Conservation (phyloP, 2,329 filamentous ascomycete species). For the Aspergillus fructus region DNA sequence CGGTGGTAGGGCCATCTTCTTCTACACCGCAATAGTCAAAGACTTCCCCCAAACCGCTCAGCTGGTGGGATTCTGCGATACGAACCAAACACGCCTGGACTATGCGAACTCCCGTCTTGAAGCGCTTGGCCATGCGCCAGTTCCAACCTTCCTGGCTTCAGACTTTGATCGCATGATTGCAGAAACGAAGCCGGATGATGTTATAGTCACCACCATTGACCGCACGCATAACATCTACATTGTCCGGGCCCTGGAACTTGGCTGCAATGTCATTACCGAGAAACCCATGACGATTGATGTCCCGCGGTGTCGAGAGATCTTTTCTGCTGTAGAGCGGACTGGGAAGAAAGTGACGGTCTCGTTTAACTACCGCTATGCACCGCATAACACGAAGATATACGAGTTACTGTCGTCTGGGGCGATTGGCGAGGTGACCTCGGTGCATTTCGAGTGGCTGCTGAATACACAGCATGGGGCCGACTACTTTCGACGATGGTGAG, state of each 20-base stretch:
- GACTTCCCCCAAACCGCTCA: conserved; percentile 52
- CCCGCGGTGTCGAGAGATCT: conserved; percentile 54
- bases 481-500: conserved; percentile 57
- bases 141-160: conserved; percentile 56
- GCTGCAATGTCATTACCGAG: conserved; percentile 62
- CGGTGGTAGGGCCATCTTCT: conserved; percentile 60
- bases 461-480: conserved; percentile 63
- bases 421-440: conserved; percentile 57
- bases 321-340: conserved; percentile 54
- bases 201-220: conserved; percentile 65
- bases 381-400: conserved; percentile 63
- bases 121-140: conserved; percentile 45
- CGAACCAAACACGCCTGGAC: conserved; percentile 60
- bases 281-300: conserved; percentile 66
- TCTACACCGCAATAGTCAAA: conserved; percentile 58
- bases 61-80: conserved; percentile 60
- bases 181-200: conserved; percentile 58
- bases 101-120: conserved; percentile 48
- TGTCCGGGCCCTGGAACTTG: conserved; percentile 58
- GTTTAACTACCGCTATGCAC: conserved; percentile 66
- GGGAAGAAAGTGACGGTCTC: conserved; percentile 55
- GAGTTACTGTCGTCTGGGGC: conserved; percentile 55
- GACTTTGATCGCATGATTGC: conserved; percentile 59
- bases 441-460: conserved; percentile 65
- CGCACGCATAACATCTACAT: conserved; percentile 63